phyloP scores from a whole-genome alignment of 345 rosid genomes.

The Bruguiera gymnorhiza region DNA sequence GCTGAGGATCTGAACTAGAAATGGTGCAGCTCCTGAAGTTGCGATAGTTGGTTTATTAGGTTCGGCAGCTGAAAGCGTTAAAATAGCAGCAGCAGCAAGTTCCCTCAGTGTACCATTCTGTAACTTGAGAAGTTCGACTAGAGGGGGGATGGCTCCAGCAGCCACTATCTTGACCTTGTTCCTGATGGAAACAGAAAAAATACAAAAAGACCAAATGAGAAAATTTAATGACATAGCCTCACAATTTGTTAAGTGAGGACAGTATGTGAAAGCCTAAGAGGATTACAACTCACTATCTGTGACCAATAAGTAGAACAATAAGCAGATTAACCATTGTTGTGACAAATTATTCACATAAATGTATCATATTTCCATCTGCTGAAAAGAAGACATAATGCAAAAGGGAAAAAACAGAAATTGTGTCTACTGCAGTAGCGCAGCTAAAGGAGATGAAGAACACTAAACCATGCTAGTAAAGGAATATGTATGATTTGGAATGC shows the following conservation, averaged over 20 bases:
- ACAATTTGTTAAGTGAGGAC: neutral
- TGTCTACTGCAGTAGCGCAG: no score
- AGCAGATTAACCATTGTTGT: neutral
- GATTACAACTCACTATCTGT: neutral
- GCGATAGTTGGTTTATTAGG: conserved; percentile 61
- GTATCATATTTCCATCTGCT: no score
- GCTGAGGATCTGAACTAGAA: conserved; percentile 65
- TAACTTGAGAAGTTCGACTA: conserved; percentile 59
- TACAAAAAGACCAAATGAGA: conserved; percentile 5
- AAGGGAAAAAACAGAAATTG: no score
- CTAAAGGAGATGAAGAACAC: no score
- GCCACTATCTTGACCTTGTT: conserved; percentile 69
- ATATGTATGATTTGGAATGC: no score
- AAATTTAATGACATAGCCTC: neutral
- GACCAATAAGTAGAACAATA: neutral
- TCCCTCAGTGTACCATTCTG: conserved; percentile 50
- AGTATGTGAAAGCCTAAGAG: neutral
- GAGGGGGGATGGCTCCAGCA: conserved; percentile 69
- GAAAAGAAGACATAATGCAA: no score
- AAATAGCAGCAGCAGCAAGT: conserved; percentile 66
- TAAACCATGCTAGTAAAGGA: no score
- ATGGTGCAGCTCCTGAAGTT: conserved; percentile 58
- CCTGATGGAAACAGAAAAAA: conserved; percentile 32
- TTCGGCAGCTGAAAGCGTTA: conserved; percentile 71
- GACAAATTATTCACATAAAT: neutral